Percentiles rank a stretch among this genome's conserved stretches.
Evolutionary conservation across 2,329 filamentous ascomycete species (phyloP).

Genomic region (Calonectria henricotiae): DNA sequence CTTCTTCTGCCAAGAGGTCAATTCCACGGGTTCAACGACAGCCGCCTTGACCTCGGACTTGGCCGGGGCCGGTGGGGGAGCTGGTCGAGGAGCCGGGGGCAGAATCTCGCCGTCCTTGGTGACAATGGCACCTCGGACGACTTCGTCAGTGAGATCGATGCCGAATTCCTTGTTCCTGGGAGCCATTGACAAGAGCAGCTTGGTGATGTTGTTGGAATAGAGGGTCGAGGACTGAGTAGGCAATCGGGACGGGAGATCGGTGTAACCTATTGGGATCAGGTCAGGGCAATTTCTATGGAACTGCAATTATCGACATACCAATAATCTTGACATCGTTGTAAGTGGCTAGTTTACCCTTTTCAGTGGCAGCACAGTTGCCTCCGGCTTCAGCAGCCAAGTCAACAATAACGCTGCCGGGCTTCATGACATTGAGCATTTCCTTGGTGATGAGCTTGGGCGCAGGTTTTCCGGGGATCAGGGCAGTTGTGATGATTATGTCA

Average conservation of each 20-base stretch:
- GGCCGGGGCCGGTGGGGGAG: constrained; percentile 69
- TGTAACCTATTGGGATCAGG: constrained; percentile 74
- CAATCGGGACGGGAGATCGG: constrained; percentile 87
- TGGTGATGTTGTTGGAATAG: constrained; percentile 95
- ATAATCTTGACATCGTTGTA: constrained; percentile 89
- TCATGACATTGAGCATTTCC: constrained; percentile 87
- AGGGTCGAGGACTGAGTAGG: constrained; percentile 92
- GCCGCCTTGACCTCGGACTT: constrained; percentile 65
- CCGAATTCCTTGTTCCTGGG: constrained; percentile 86
- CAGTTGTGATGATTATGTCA: constrained; percentile 93
- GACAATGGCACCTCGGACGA: constrained; percentile 88
- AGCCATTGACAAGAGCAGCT: constrained; percentile 86
- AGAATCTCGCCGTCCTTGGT: constrained; percentile 84
- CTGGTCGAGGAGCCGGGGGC: constrained; percentile 81
- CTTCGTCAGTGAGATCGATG: constrained; percentile 86
- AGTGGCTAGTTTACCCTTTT: constrained; percentile 78
- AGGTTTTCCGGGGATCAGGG: constrained; percentile 88
- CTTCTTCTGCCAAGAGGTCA: constrained; percentile 88
- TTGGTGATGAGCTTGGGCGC: constrained; percentile 90
- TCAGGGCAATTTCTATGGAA: constrained; percentile 44
- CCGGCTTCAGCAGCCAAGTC: constrained; percentile 91
- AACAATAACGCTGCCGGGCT: constrained; percentile 89
- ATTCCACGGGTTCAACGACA: constrained; percentile 69
- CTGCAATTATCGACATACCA: constrained; percentile 66
- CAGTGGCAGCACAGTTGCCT: constrained; percentile 89